These are phyloP conservation scores for Aspergillus melleus DNA, from an alignment of 2,329 filamentous ascomycete genomes.

Conservation along the genomic window DNA sequence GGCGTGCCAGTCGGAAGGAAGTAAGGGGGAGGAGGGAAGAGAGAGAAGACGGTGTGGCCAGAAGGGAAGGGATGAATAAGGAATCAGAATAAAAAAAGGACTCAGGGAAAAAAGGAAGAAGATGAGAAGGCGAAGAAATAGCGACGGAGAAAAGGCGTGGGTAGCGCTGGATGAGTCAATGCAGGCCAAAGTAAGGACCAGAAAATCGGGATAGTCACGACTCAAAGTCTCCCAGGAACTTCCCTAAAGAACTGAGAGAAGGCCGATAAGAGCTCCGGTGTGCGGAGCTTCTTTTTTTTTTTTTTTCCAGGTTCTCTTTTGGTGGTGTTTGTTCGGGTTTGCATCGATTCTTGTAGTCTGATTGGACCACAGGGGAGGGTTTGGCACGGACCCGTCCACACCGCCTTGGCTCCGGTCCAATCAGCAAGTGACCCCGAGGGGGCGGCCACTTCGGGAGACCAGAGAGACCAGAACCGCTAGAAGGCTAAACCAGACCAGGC, in stretches of 20 bases:
- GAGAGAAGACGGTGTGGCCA: constrained; percentile 1
- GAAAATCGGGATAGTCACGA: constrained; percentile 16
- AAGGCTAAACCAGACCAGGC: background rate
- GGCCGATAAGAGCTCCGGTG: constrained; percentile 33
- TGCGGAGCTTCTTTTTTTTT: constrained; percentile 22
- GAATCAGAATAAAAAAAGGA: constrained; percentile 4
- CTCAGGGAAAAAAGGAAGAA: constrained; percentile 11
- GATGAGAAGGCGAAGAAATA: constrained; percentile 8
- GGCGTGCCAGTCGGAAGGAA: constrained; percentile 13
- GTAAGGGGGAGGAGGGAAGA: constrained; percentile 8
- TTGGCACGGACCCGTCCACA: background rate
- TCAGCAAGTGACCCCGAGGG: background rate
- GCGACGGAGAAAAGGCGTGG: constrained; percentile 4
- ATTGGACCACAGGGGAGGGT: background rate
- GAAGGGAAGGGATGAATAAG: background rate
- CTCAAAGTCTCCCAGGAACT: background rate
- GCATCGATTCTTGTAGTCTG: background rate
- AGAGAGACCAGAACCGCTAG: background rate
- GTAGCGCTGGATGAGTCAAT: constrained; percentile 30
- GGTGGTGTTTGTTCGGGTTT: background rate
- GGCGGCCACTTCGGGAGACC: background rate
- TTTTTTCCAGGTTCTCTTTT: constrained; percentile 1
- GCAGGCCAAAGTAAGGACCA: constrained; percentile 8
- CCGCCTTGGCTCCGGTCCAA: constrained; percentile 16
- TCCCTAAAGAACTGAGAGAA: constrained; percentile 10